phyloP scores from a whole-genome alignment of 352 stramenopile species.

The Blastocystis sp. region DNA sequence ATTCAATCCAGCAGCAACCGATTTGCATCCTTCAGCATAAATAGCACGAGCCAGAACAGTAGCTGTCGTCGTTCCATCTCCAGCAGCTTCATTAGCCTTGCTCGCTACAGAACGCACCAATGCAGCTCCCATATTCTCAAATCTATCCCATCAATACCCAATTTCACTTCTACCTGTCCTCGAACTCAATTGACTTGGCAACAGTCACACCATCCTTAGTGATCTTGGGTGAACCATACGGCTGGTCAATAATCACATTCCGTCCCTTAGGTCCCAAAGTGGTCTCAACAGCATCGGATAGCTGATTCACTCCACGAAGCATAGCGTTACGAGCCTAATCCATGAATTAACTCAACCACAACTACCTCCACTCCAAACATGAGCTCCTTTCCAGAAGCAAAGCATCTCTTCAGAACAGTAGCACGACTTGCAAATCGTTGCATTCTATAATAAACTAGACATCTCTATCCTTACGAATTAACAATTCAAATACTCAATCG shows the following conservation, averaged over 20 bases:
- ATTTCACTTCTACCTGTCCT: slow-evolving; percentile 84
- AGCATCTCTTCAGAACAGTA: slow-evolving; percentile 2
- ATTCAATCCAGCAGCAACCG: slow-evolving; percentile 95
- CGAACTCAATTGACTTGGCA: slow-evolving; percentile 91
- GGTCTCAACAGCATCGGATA: slow-evolving; percentile 94
- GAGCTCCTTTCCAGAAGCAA: slow-evolving; percentile 87
- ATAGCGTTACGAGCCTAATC: slow-evolving; percentile 85
- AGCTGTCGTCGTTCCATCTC: slow-evolving; percentile 96
- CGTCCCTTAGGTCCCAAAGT: slow-evolving; percentile 97
- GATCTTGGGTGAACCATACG: slow-evolving; percentile 89
- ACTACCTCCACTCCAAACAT: slow-evolving; percentile 87
- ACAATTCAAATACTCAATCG: neutral
- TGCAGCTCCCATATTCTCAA: slow-evolving; percentile 76
- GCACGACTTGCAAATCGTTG: slow-evolving; percentile 21
- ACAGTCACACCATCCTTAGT: slow-evolving; percentile 95
- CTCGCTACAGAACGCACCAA: slow-evolving; percentile 81
- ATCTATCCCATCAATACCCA: slow-evolving; percentile 23
- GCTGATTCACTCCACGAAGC: slow-evolving; percentile 92
- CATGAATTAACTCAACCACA: neutral
- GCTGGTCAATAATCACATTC: slow-evolving; percentile 98
- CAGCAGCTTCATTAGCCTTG: slow-evolving; percentile 98
- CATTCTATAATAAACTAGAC: slow-evolving; percentile 4
- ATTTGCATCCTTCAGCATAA: slow-evolving; percentile 96
- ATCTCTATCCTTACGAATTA: too few relatives aligned
- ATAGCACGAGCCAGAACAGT: slow-evolving; percentile 96